Evolutionary conservation across 441 rosid genomes (phyloP), one percentile per base, ranked within the genome.

Genomic region (Bocquillonia castaneifolia): DNA sequence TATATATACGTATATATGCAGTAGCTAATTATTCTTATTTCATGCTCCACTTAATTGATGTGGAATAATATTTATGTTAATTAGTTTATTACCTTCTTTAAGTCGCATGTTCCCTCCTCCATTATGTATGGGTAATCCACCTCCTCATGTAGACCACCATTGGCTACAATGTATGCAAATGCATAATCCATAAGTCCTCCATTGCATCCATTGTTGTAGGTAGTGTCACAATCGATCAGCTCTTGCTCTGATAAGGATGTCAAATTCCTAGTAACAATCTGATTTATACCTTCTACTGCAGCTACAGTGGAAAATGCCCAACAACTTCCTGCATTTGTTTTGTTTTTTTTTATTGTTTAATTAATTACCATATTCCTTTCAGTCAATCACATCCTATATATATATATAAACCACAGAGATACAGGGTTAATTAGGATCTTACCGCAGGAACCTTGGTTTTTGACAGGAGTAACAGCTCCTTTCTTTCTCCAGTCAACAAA

Each of bases 101-200:
- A 79, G 68, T 84, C 92, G 47, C 99, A 93, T 57, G 82, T 85
- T 55, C 97, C 91, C 81, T 85, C 96, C 50, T 88, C 89, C 99
- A 93, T 93, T 63, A 91, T 84, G 64, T 93, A 93, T 3, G 97
- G 96, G 75, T 93, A 93, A 75, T 93, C 99, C 34, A 81, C 88
- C 55, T 93, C 99, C 78, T 70, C 86, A 77, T 79, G 96, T 62
- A 93, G 90, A 31, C 97, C 99, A 26, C 90, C 93, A 2, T 66
- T 91, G n/a, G 83, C 65, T 15, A 83, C 68, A 17, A 93, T 88
- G 82, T 80, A 93, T 39, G 82, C 56, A 68, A 91, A 91, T 25
- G 96, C 99, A 40, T 93, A 88, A 77, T 93, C 99, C 99, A 93
- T 91, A n/a, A 93, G 87, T 64, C 98, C 98, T 26, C 98, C 96